Conservation (phyloP, 1,284 basidiomycete genomes). For the Papiliotrema laurentii region DNA sequence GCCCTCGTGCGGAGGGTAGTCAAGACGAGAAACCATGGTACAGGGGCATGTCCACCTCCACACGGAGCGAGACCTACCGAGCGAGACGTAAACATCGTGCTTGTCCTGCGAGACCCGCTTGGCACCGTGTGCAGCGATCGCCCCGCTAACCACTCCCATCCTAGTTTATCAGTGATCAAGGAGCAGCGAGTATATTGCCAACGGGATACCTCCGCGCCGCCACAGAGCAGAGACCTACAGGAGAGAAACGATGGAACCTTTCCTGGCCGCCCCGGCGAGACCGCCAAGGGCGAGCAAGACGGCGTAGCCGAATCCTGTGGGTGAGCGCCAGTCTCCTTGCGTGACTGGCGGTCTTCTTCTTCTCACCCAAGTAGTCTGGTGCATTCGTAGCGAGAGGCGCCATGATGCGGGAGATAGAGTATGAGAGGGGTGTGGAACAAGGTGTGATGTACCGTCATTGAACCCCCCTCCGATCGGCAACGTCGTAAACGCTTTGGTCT, state of each 20-base stretch:
- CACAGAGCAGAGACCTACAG: constrained; percentile 16
- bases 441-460: too few species aligned
- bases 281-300: constrained; percentile 31
- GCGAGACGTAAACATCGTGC: background rate
- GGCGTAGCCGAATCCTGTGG: constrained; percentile 34
- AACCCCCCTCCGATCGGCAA: too few species aligned
- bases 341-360: background rate
- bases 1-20: background rate
- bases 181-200: background rate
- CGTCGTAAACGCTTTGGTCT: too few species aligned
- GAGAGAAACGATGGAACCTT: constrained; percentile 36
- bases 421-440: background rate
- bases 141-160: constrained; percentile 1
- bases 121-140: background rate
- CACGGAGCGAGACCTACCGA: background rate
- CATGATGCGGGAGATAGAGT: constrained; percentile 1
- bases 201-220: background rate
- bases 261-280: constrained; percentile 31
- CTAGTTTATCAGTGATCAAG: background rate
- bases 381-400: background rate
- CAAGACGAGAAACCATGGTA: background rate
- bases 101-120: background rate
- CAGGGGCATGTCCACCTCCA: too few species aligned
- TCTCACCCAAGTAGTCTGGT: constrained; percentile 18
- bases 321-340: constrained; percentile 2